Conservation (phyloP, 164 flowering plant genomes). For the Macadamia tetraphylla region DNA sequence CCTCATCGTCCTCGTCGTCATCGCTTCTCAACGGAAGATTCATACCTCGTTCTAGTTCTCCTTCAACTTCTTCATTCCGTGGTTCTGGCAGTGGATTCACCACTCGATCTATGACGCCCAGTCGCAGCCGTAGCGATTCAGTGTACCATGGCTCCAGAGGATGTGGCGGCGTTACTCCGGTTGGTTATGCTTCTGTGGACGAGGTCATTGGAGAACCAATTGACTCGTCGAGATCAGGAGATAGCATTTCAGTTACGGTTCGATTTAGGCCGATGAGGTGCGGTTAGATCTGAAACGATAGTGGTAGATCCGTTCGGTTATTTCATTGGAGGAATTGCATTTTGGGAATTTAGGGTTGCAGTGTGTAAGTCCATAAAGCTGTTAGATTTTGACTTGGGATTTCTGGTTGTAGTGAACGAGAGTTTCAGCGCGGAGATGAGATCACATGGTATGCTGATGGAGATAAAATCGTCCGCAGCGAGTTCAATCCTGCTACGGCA, state of each 20-base stretch:
- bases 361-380: not conserved
- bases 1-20: conserved; percentile 59
- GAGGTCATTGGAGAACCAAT: conserved; percentile 39
- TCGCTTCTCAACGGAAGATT: conserved; percentile 36
- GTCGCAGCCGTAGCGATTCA: conserved; percentile 11
- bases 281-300: conserved; percentile 26
- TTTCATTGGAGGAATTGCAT: not conserved
- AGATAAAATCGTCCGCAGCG: conserved; percentile 79
- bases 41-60: conserved; percentile 47
- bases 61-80: conserved; percentile 40
- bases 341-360: conserved; percentile 6
- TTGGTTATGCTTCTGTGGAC: conserved; percentile 28
- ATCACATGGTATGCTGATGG: conserved; percentile 94
- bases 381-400: conserved; percentile 9
- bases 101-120: conserved; percentile 53
- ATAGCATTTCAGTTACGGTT: conserved; percentile 74
- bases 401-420: conserved; percentile 66
- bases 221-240: conserved; percentile 35
- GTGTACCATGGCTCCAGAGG: conserved; percentile 17
- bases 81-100: conserved; percentile 23
- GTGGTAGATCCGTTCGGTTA: conserved; percentile 22
- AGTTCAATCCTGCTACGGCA: conserved; percentile 78
- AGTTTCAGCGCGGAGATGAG: conserved; percentile 90
- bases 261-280: conserved; percentile 79
- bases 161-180: conserved; percentile 25